Conservation (phyloP, 2,329 filamentous ascomycete species). For the Albifimbria verrucaria region DNA sequence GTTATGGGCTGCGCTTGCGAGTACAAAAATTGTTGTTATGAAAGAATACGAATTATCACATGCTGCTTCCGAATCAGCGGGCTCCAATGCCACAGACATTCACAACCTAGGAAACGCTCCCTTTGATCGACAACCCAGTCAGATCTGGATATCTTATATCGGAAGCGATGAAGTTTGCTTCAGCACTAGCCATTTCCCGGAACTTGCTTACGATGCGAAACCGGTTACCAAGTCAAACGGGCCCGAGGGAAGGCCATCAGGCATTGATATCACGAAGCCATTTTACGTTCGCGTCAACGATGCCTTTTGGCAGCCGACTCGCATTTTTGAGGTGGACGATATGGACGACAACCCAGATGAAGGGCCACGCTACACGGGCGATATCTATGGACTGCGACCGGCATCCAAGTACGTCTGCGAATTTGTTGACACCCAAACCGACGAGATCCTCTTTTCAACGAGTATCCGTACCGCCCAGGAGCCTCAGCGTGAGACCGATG, state of each 20-base stretch:
- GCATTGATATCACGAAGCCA: slow-evolving; percentile 67
- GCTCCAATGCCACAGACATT: slow-evolving; percentile 72
- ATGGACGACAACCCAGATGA: slow-evolving; percentile 26
- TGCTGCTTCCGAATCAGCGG: slow-evolving; percentile 68
- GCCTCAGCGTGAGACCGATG: slow-evolving; percentile 28
- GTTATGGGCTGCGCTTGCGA: slow-evolving; percentile 89
- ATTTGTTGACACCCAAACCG: slow-evolving; percentile 66
- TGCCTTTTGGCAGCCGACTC: slow-evolving; percentile 74
- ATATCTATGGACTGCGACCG: slow-evolving; percentile 66
- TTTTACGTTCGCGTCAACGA: slow-evolving; percentile 79
- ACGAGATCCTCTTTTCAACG: slow-evolving; percentile 65
- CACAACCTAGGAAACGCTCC: slow-evolving; percentile 74
- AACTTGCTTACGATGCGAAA: slow-evolving; percentile 32
- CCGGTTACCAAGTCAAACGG: slow-evolving; percentile 21
- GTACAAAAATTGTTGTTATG: slow-evolving; percentile 93
- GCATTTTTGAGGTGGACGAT: slow-evolving; percentile 55
- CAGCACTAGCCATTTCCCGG: slow-evolving; percentile 63
- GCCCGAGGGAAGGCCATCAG: slow-evolving; percentile 36
- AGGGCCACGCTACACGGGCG: slow-evolving; percentile 65
- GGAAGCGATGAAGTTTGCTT: slow-evolving; percentile 76
- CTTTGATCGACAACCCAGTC: slow-evolving; percentile 65
- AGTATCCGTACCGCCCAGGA: slow-evolving; percentile 65
- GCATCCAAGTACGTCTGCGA: slow-evolving; percentile 76
- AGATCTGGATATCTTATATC: slow-evolving; percentile 80
- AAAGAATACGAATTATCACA: slow-evolving; percentile 86